Conservation (phyloP, 306 rosid genomes). For the Parietaria judaica region DNA sequence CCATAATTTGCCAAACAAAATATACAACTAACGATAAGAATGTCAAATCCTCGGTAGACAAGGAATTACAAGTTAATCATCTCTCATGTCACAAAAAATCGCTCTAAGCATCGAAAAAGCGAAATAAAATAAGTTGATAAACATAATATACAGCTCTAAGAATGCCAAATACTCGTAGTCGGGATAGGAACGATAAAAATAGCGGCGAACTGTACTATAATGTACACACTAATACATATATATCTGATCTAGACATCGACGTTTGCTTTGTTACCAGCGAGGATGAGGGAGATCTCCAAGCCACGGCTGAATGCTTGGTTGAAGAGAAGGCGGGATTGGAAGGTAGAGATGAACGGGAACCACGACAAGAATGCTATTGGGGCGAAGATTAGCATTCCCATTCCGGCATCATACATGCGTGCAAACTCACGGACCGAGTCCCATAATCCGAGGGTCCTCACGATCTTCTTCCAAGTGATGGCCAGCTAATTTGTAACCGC, state of each 20-base stretch:
- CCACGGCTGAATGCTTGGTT: constrained; percentile 99
- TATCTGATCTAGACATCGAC: constrained; percentile 35
- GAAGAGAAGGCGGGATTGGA: constrained; percentile 93
- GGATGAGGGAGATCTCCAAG: constrained; percentile 90
- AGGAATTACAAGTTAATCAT: not conserved
- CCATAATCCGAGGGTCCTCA: constrained; percentile 69
- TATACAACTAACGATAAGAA: constrained; percentile 6
- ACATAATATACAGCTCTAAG: not conserved
- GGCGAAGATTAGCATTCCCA: constrained; percentile 77
- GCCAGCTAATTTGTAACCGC: constrained; percentile 51
- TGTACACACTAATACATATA: constrained; percentile 15
- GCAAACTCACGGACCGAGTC: constrained; percentile 90
- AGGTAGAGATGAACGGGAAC: constrained; percentile 94
- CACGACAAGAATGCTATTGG: constrained; percentile 75
- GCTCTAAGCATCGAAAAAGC: too few relatives aligned
- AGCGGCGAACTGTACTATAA: constrained; percentile 9
- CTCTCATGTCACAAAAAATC: too few relatives aligned
- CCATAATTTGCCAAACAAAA: constrained; percentile 8
- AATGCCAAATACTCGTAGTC: not conserved
- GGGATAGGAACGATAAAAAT: not conserved
- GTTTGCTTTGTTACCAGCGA: constrained; percentile 93
- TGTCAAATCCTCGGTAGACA: not conserved
- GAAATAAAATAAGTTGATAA: too few relatives aligned
- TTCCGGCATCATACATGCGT: constrained; percentile 95
- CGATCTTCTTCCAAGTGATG: constrained; percentile 66